Percentiles rank a stretch among this genome's conserved stretches.
Evolutionary conservation across 169 alveolate species (phyloP).

Genomic region (Fabrea salina): DNA sequence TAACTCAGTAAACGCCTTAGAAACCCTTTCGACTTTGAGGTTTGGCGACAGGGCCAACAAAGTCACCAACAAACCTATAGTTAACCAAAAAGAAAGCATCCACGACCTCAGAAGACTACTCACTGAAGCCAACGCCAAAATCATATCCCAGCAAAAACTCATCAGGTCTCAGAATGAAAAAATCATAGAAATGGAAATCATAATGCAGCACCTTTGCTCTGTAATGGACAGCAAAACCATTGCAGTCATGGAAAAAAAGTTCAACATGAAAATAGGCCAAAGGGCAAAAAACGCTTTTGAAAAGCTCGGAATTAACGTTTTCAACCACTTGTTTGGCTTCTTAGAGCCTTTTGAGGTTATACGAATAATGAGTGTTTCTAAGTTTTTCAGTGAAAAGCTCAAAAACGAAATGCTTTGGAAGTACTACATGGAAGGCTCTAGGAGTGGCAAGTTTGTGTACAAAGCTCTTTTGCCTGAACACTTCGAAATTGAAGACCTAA

Average conservation of each 20-base stretch:
- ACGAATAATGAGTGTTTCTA: neutral
- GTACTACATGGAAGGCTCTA: neutral
- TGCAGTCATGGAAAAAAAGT: neutral
- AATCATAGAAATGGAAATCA: slow-evolving; percentile 15
- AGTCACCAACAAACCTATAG: slow-evolving; percentile 67
- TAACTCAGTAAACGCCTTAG: slow-evolving; percentile 65
- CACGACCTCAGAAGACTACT: slow-evolving; percentile 51
- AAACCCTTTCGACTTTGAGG: slow-evolving; percentile 71
- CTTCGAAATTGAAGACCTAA: neutral
- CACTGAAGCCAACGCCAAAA: slow-evolving; percentile 34
- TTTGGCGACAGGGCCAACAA: slow-evolving; percentile 79
- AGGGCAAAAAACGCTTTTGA: neutral
- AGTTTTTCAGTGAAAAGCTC: neutral
- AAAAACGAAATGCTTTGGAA: slow-evolving; percentile 8
- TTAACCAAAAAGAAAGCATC: slow-evolving; percentile 58
- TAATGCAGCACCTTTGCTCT: neutral
- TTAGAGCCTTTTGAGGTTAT: neutral
- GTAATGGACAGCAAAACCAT: neutral
- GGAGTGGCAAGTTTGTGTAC: neutral
- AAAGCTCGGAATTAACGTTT: slow-evolving; percentile 1
- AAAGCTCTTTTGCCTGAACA: neutral
- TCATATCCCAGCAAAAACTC: slow-evolving; percentile 8
- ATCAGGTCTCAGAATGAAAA: neutral
- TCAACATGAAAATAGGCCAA: neutral
- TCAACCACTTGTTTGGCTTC: neutral